phyloP scores from a whole-genome alignment of 164 flowering plant genomes.

The Cinnamomum micranthum region DNA sequence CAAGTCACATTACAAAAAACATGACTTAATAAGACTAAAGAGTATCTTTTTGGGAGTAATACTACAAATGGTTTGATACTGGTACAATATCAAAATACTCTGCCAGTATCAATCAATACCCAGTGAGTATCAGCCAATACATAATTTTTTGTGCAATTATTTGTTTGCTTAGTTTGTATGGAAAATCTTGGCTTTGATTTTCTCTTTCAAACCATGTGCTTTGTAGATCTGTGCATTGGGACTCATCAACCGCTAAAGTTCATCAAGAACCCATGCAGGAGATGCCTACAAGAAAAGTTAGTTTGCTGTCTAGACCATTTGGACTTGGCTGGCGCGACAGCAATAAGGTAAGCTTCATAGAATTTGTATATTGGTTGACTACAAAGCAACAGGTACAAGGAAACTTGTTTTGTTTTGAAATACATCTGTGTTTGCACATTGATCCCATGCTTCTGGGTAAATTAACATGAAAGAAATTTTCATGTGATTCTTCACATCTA shows the following conservation, averaged over 20 bases:
- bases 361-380: background rate
- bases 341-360: slow-evolving; percentile 52
- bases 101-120: too few species aligned
- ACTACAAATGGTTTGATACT: too few species aligned
- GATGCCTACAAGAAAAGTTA: slow-evolving; percentile 56
- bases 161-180: background rate
- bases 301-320: slow-evolving; percentile 76
- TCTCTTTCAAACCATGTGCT: background rate
- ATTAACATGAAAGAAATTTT: too few species aligned
- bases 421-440: too few species aligned
- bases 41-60: too few species aligned
- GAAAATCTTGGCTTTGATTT: background rate
- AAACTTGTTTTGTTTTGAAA: too few species aligned
- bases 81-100: too few species aligned
- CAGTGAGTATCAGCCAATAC: too few species aligned
- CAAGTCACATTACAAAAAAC: too few species aligned
- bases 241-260: slow-evolving; percentile 32
- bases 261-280: slow-evolving; percentile 60
- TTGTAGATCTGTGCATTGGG: slow-evolving; percentile 38
- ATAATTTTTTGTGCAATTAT: background rate
- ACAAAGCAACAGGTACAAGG: background rate
- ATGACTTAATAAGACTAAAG: too few species aligned
- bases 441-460: too few species aligned
- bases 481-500: background rate
- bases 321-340: slow-evolving; percentile 87